Conservation (phyloP, 805 yeast species). For the Blastobotrys robertii region DNA sequence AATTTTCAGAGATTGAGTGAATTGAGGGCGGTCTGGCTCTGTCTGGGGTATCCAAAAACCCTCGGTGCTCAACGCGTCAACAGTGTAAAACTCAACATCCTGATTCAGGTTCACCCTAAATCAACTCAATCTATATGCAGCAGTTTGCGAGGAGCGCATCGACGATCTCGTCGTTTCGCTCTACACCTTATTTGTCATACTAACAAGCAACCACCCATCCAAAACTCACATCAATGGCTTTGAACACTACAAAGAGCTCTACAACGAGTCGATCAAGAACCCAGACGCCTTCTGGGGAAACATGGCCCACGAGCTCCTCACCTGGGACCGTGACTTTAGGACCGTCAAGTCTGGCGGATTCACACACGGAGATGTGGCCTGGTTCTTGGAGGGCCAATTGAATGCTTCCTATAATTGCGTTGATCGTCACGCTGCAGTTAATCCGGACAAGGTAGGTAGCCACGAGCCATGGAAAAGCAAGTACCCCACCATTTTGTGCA, state of each 20-base stretch:
- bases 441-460: slow-evolving; percentile 55
- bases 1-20: no score
- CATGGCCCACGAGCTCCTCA: slow-evolving; percentile 58
- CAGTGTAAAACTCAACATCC: no score
- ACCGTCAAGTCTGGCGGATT: slow-evolving; percentile 55
- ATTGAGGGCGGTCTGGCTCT: no score
- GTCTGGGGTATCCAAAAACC: no score
- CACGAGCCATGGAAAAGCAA: no score
- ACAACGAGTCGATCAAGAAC: slow-evolving; percentile 63
- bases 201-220: slow-evolving; percentile 34
- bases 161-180: not conserved
- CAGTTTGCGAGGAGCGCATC: not conserved
- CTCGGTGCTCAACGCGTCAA: no score
- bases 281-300: slow-evolving; percentile 78
- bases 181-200: not conserved
- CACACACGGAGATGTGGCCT: slow-evolving; percentile 71
- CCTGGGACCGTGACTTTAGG: slow-evolving; percentile 74
- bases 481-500: no score
- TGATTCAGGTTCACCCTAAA: no score
- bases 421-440: slow-evolving; percentile 85
- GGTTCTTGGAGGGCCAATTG: slow-evolving; percentile 90
- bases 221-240: slow-evolving; percentile 50
- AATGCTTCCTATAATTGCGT: slow-evolving; percentile 92
- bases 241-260: slow-evolving; percentile 60
- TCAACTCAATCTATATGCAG: no score